Base-by-base conservation (phyloP, 129 eudicot genomes). In the Arctium minus region DNA sequence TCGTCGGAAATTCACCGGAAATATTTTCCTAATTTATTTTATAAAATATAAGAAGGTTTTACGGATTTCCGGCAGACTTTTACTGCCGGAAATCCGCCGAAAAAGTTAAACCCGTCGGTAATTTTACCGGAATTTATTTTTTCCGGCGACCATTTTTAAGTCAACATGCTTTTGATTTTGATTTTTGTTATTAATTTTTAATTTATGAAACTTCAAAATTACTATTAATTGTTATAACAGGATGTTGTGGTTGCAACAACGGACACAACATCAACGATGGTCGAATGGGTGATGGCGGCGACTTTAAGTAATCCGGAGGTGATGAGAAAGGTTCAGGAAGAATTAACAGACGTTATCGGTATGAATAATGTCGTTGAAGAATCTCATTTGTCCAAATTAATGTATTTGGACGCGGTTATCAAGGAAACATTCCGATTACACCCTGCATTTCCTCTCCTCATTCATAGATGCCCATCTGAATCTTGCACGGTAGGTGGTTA, bases 361-460 rank as follows among this genome's bases (percentile, higher is more conserved):
- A 72, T 74, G 78, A 80, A 88, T 13, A 74, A 81, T 15, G 68
- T 85, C 8, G 87, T 88, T 0, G 81, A 82, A 38, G 89, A 88
- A 67, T 86, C 73, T 0, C 87, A 86, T 85, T n/a, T 88, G 0
- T 81, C 83, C 0, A 88, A 76, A 15, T 77, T 88, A 15, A 77
- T 72, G 27, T 88, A 85, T 79, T 72, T 88, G 35, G 85, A 79
- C 42, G 89, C 89, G 17, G 84, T 88, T 2, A 37, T 87, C 81
- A 88, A 88, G 76, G 91, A 88, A 72, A 86, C 91, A 72, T 75
- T 88, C 33, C 72, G 91, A 31, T 7, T 73, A 70, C 89, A 86
- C 40, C 89, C 91, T 42, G 67, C 85, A 2, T 38, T 73, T 6
- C 91, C 91, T 36, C 70, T 88, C 32, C 72, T 79, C 9, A n/a